Evolutionary conservation across 2,329 filamentous ascomycete genomes (phyloP), one percentile per base, ranked within the genome.

Genomic region (Verticillium dahliae): DNA sequence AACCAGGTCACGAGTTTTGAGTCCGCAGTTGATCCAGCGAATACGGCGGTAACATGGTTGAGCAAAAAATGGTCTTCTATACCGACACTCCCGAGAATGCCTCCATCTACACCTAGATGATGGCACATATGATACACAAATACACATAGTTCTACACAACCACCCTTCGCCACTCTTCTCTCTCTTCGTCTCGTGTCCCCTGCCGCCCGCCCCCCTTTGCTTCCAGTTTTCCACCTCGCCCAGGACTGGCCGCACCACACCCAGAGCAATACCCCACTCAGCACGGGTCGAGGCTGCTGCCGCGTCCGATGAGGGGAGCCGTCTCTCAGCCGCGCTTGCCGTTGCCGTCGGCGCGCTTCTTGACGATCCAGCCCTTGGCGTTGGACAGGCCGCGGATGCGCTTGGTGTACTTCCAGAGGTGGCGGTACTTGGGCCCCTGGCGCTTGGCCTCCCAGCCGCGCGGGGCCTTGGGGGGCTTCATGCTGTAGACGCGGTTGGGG

Each of bases 401-500:
- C 79, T 83, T 85, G 70, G 81, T 85, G 74, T 86, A 86, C 81
- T 87, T 86, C 83, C 84, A 86, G 66, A 88, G 74, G 65, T 83
- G 79, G 69, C 79, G 81, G 78, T 85, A 89, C 82, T 88, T 88
- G 73, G 82, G 80, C 65, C 84, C 82, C 71, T 86, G 80, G 69
- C 83, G 79, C 80, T 85, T 87, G 69, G 85, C 86, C 68, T 89
- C 86, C 86, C 86, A 89, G 65, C 86, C 86, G 64, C 83, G 81
- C 7, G 81, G 75, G 78, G 84, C 85, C 76, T 82, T 80, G 55
- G 83, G 18, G 54, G 77, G 78, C 80, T 88, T 88, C 69, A 88
- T 76, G 68, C 84, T 84, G 78, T 90, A 84, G 63, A 94, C 83
- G 71, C 87, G 90, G 78, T 89, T 89, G 71, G 87, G 86, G 79